These are phyloP conservation scores for Lichtheimia corymbifera DNA, from an alignment of 371 early-diverging fungal species.

Conservation along the genomic window DNA sequence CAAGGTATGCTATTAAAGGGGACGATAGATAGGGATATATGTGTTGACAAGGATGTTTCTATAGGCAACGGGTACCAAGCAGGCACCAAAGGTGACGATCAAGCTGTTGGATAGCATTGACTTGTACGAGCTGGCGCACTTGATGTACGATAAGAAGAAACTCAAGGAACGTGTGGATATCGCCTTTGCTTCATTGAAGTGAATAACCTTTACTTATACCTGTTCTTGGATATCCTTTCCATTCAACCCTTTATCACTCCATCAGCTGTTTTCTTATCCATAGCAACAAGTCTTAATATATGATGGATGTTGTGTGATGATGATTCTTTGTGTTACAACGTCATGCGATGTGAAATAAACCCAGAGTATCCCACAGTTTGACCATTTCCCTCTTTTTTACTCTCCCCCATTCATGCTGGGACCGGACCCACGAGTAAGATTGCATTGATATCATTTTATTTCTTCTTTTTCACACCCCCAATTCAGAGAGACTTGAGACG, in stretches of 20 bases:
- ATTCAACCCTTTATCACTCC: neutral
- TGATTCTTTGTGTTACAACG: too few relatives aligned
- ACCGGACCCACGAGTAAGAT: neutral
- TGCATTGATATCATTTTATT: neutral
- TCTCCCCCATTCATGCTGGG: neutral
- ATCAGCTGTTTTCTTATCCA: too few relatives aligned
- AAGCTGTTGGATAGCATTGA: constrained; percentile 30
- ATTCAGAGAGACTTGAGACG: constrained; percentile 6
- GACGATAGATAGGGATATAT: too few relatives aligned
- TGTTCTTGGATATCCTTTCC: constrained; percentile 8
- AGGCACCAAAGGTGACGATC: constrained; percentile 38
- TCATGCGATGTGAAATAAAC: too few relatives aligned
- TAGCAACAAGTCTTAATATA: too few relatives aligned
- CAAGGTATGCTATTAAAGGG: constrained; percentile 29
- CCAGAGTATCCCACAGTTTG: too few relatives aligned
- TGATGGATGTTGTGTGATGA: too few relatives aligned
- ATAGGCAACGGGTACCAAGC: constrained; percentile 33
- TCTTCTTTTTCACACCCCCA: neutral
- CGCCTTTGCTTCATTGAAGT: constrained; percentile 24
- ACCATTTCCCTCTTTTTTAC: too few relatives aligned
- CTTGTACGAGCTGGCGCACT: constrained; percentile 30
- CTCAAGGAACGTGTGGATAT: constrained; percentile 33
- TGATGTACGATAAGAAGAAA: constrained; percentile 34
- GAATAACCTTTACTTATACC: constrained; percentile 2
- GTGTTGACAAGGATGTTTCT: neutral